phyloP scores from a whole-genome alignment of 2,329 filamentous ascomycete genomes.

The Neofusicoccum parvum region DNA sequence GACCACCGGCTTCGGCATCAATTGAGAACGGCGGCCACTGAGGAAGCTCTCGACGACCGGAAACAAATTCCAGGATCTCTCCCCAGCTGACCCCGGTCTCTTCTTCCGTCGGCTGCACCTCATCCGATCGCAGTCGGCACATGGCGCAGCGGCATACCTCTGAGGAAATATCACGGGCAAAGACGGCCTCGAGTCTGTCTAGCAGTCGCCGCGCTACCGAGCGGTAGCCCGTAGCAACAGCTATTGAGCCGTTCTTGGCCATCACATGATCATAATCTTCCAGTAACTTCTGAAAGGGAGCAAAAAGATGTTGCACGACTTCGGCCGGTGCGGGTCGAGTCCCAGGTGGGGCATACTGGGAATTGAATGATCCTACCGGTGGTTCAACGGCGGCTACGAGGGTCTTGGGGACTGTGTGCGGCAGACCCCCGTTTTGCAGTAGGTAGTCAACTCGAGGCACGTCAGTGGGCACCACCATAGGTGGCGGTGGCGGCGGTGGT shows the following conservation, averaged over 20 bases:
- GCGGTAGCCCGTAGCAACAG: conserved; percentile 91
- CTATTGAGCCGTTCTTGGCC: conserved; percentile 80
- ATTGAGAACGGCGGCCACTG: conserved; percentile 85
- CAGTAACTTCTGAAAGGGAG: conserved; percentile 78
- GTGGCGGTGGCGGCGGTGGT: conserved; percentile 74
- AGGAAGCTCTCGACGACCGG: conserved; percentile 82
- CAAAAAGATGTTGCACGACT: conserved; percentile 74
- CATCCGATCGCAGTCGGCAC: conserved; percentile 60
- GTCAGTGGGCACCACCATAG: conserved; percentile 65
- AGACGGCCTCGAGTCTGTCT: conserved; percentile 90
- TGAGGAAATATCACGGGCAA: conserved; percentile 85
- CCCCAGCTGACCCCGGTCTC: conserved; percentile 84
- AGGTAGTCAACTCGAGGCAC: conserved; percentile 89
- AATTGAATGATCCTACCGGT: conserved; percentile 52
- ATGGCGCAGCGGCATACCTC: conserved; percentile 86
- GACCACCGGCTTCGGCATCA: conserved; percentile 50
- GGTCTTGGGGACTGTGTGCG: conserved; percentile 70
- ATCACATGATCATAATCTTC: conserved; percentile 86
- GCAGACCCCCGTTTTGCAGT: conserved; percentile 81
- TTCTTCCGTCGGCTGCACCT: conserved; percentile 43
- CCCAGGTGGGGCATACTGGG: conserved; percentile 59
- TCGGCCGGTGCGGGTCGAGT: conserved; percentile 41
- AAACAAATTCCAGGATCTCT: conserved; percentile 90
- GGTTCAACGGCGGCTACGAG: conserved; percentile 66
- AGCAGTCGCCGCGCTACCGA: conserved; percentile 89